A percentile compares a stretch with the other conserved stretches of the same genome.
phyloP scores from a whole-genome alignment of 1,139 yeast species.

The Lodderomyces jiufengensis region DNA sequence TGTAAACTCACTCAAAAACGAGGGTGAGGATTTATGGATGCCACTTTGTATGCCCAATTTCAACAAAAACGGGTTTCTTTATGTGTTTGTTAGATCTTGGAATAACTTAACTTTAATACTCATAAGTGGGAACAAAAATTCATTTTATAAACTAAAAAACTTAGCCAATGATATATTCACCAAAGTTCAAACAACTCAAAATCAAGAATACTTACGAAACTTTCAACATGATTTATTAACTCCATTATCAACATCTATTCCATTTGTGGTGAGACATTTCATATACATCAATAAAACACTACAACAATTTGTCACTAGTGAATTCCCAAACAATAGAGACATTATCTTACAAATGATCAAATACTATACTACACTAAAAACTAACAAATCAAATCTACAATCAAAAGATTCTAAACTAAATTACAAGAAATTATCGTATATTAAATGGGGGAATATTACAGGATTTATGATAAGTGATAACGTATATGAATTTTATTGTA shows the following conservation, averaged over 20 bases:
- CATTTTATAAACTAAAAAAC: conserved; percentile 71
- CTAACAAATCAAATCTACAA: conserved; percentile 21
- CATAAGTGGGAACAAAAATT: conserved; percentile 77
- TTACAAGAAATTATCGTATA: conserved; percentile 34
- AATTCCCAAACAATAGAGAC: conserved; percentile 15
- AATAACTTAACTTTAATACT: conserved; percentile 58
- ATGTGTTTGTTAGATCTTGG: conserved; percentile 70
- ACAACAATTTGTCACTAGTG: conserved; percentile 35
- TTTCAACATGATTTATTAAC: conserved; percentile 30
- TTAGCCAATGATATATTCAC: conserved; percentile 52
- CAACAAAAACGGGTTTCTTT: conserved; percentile 81
- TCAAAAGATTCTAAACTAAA: conserved; percentile 10
- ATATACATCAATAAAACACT: conserved; percentile 66
- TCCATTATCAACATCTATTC: conserved; percentile 12
- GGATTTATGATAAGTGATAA: conserved; percentile 41
- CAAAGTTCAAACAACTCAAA: conserved; percentile 26
- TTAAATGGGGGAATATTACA: conserved; percentile 27
- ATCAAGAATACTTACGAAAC: conserved; percentile 34
- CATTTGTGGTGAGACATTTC: conserved; percentile 59
- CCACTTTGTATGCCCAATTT: conserved; percentile 92
- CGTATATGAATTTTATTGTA: conserved; percentile 37
- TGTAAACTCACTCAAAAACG: conserved; percentile 22
- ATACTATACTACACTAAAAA: conserved; percentile 30
- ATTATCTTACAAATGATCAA: conserved; percentile 25
- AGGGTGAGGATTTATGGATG: conserved; percentile 78